Evolutionary conservation across 2,329 filamentous ascomycete genomes (phyloP), one percentile per base, ranked within the genome.

Genomic region (Venturia effusa): DNA sequence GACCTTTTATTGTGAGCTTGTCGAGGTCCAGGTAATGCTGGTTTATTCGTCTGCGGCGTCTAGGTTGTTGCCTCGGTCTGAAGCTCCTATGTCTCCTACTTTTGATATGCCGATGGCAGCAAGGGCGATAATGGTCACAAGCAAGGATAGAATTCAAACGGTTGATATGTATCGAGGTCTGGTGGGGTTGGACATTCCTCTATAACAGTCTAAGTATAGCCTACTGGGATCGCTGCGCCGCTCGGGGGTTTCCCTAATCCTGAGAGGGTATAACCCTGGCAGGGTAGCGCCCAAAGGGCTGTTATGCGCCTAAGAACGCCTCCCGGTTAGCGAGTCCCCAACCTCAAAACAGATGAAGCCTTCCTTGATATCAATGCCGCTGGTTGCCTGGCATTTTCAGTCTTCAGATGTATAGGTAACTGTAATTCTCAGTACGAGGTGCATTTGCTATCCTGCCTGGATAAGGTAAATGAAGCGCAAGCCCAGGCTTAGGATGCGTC

Each of bases 71-170:
- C 37, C 62, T 13, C 27, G 27, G 40, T 27, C 62, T 32, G 34
- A n/a, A 8, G 62, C 39, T 37, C n/a, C 22, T 11, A 37, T 34
- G 43, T 27, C 15, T 39, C 37, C 34, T 41, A 8, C 34, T 13
- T 55, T 27, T 8, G 62, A 59, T 30, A 64, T 51, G 39, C 63
- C 63, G 4, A 45, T 48, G n/a, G 59, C 24, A 45, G 62, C 34
- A 11, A 64, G 40, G 19, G 40, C 40, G 45, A 40, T n/a, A 30
- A 64, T 62, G 17, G 63, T 39, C n/a, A 64, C 17, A 11, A 64
- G 63, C 22, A 64, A 64, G 55, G 32, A 40, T 15, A 55, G 27
- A 39, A 62, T 59, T 27, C 39, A 64, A 27, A 57, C n/a, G 22
- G n/a, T 61, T 8, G 62, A 64, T 3, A 6, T 45, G 54, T 41